phyloP scores from a whole-genome alignment of 2,329 filamentous ascomycete genomes.

The Nemania bipapillata region DNA sequence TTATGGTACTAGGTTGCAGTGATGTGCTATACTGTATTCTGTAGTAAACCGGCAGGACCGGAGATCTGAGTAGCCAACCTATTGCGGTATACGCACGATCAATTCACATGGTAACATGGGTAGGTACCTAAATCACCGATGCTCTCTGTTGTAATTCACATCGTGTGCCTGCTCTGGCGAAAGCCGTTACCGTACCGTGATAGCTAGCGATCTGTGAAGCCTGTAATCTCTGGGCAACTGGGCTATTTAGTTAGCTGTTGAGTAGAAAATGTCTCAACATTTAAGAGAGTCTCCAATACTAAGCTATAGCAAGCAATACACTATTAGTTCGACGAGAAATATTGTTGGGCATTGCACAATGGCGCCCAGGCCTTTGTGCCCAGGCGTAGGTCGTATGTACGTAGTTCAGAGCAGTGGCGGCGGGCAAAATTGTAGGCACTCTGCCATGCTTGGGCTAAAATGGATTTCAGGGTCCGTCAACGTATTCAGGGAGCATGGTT shows the following conservation, averaged over 20 bases:
- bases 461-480: conserved; percentile 25
- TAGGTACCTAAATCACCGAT: not conserved
- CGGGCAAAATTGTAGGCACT: conserved; percentile 1
- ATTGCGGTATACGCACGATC: not conserved
- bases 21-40: not conserved
- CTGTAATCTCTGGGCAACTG: not conserved
- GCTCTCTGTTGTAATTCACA: not conserved
- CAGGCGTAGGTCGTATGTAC: too few relatives aligned
- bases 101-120: conserved; percentile 11
- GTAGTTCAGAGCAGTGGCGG: not conserved
- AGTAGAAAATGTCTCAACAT: not conserved
- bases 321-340: too few relatives aligned
- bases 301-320: too few relatives aligned
- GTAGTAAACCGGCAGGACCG: not conserved
- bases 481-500: not conserved
- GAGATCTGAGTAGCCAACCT: not conserved
- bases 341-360: not conserved
- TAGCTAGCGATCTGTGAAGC: not conserved
- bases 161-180: not conserved
- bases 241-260: not conserved
- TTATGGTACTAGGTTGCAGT: not conserved
- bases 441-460: not conserved
- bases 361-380: too few relatives aligned
- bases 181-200: not conserved
- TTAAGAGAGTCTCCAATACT: too few relatives aligned